phyloP scores from a whole-genome alignment of 208 protist genomes.

The Acanthamoeba triangularis region DNA sequence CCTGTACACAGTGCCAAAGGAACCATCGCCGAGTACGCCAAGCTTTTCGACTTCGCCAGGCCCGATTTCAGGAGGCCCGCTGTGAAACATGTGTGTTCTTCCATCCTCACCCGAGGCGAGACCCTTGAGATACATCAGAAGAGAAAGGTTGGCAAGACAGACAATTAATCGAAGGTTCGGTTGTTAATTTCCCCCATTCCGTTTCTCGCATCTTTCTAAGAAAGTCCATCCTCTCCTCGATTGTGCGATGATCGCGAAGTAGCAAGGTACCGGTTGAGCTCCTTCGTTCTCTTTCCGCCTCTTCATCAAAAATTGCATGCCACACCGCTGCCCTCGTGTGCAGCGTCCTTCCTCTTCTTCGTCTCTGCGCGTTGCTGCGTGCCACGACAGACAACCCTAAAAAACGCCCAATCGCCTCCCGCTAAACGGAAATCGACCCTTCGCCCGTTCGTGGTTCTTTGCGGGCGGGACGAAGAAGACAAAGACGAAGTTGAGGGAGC shows the following conservation, averaged over 20 bases:
- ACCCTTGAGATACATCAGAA: background rate
- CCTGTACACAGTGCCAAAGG: slow-evolving; percentile 69
- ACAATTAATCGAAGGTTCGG: background rate
- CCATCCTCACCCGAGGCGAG: background rate
- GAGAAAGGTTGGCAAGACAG: background rate
- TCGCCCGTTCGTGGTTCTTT: too few species aligned
- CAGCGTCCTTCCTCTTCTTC: background rate
- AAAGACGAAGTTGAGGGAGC: too few species aligned
- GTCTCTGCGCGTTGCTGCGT: background rate
- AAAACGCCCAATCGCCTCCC: too few species aligned
- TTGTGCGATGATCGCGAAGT: background rate
- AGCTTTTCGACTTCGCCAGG: slow-evolving; percentile 62
- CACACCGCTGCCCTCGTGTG: slow-evolving; percentile 7
- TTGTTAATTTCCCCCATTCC: background rate
- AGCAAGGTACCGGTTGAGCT: slow-evolving; percentile 13
- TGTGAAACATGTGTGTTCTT: slow-evolving; percentile 54
- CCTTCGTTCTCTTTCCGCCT: slow-evolving; percentile 55
- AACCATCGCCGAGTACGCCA: slow-evolving; percentile 64
- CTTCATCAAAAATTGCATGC: slow-evolving; percentile 66
- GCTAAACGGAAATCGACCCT: too few species aligned
- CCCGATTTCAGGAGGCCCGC: slow-evolving; percentile 69
- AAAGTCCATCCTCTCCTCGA: background rate
- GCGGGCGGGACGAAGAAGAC: too few species aligned
- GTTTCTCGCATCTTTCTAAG: slow-evolving; percentile 24
- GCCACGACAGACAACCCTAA: too few species aligned